Base-by-base conservation (phyloP, 148 eudicot genomes). In the Linanthus parryae region DNA sequence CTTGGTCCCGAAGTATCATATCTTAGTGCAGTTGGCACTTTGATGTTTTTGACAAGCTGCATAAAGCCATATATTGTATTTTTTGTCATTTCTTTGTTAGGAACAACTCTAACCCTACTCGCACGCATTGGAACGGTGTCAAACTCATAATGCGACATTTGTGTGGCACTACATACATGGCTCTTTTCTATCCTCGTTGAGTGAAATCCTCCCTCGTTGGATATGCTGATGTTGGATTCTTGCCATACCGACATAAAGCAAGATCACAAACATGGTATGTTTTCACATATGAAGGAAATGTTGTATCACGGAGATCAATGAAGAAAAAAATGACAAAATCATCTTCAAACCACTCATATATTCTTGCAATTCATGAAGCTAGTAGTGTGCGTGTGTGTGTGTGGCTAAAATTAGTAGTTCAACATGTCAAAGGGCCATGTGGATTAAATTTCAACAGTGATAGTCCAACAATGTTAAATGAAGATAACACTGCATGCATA, bases 1-100 rank as follows among this genome's bases (percentile, higher is more conserved):
- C 61, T 43, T 56, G 41, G 50, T 18, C n/a, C 61, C 2, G 20
- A 56, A 43, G 38, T 43, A 17, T 30, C 49, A 43, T 56, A 56
- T 28, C n/a, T 41, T 11, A 56, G 38, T 29, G 40, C 38, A 28
- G 44, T 43, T 15, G 28, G 39, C 11, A 37, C 61, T 16, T 40
- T 56, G 8, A 56, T 43, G 38, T 56, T 42, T 28, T 28, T 56
- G 28, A 39, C 37, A 16, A 43, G 29, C 30, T 28, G 19, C 19
- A 42, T 50, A 12, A 12, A 0, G n/a, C 61, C 61, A 5, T 3
- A 46, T 11, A 46, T 46, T 1, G 28, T 16, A 22, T 46, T 46
- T 26, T 9, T 7, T 24, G 16, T 46, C 30, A 26, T 24, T 4
- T 46, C 7, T 15, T 46, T 1, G 51, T 31, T 23, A 22, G 51